Base-by-base conservation (phyloP, 495 filamentous ascomycete species). In the Symbiotaphrina buchneri region DNA sequence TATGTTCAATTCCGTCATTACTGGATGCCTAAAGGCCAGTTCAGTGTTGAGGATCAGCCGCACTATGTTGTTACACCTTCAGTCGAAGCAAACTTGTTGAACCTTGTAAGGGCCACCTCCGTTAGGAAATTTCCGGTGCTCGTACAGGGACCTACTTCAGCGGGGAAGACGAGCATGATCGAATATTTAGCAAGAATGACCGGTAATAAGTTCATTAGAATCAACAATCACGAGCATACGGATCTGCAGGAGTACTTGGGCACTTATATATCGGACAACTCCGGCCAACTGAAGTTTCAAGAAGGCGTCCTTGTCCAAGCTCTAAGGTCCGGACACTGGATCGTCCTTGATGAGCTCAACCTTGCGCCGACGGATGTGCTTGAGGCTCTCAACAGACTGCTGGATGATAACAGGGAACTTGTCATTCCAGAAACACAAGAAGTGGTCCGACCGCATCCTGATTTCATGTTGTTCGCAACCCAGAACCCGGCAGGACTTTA, bases 191-290 rank as follows among this genome's bases (percentile, higher is more conserved):
- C 90, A 4, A 87, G 87, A 46, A 74, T 79, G 28, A 93, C 81
- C 17, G 90, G 90, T 2, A 91, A 99, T 43, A 84, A 80, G 43
- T 95, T 94, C 40, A 80, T 99, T 22, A 70, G 90, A 34, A 94
- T 99, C 56, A 99, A 99, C 55, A 99, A 99, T 42, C 90, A 99
- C 47, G 90, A 99, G 41, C 85, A 95, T 46, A 95, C 90, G 0
- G 90, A 99, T 51, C 59, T 99, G 18, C 90, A 99, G 48, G 90
- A 99, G 46, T 99, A 99, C 43, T 59, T 99, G 1, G 90, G 90
- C 10, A 82, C 83, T 0, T 99, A 99, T 43, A 54, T 93, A 6
- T 94, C 90, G 10, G 72, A 71, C 28, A 54, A 70, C 4, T 76
- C 83, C 43, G 90, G 90, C 6, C 73, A 74, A 32, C 59, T 99